Evolutionary conservation across 441 rosid genomes (phyloP).

Genomic region (Kokia cookei): DNA sequence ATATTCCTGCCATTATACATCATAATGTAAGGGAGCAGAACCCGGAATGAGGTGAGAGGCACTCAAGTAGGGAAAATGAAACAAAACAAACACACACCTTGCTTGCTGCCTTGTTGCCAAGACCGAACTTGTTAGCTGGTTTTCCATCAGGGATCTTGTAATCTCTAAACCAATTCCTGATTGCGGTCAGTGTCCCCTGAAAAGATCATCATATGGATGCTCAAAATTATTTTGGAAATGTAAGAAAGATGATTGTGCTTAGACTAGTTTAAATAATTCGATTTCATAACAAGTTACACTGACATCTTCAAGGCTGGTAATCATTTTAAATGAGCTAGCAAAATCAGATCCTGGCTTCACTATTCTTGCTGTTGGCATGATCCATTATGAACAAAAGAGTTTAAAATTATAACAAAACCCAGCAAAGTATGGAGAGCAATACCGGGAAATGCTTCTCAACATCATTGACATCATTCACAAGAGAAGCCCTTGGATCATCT

Average conservation of each 20-base stretch:
- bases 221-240: not conserved
- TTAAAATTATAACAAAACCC: not conserved
- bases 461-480: slow-evolving; percentile 58
- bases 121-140: slow-evolving; percentile 94
- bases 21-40: not conserved
- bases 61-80: not conserved
- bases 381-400: not conserved
- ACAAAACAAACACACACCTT: slow-evolving; percentile 42
- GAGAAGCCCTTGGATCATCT: slow-evolving; percentile 70
- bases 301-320: not conserved
- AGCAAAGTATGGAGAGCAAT: slow-evolving; percentile 8
- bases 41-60: not conserved
- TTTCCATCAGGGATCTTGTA: slow-evolving; percentile 97
- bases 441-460: slow-evolving; percentile 77
- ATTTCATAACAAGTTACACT: not conserved
- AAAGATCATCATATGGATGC: slow-evolving; percentile 10
- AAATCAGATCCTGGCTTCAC: not conserved
- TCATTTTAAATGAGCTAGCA: not conserved
- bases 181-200: slow-evolving; percentile 85
- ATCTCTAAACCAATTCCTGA: slow-evolving; percentile 93
- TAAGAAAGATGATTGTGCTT: not conserved
- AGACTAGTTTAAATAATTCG: not conserved
- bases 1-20: slow-evolving; percentile 41
- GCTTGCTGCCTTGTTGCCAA: slow-evolving; percentile 84
- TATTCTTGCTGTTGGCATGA: not conserved